A percentile compares a stretch with the other conserved stretches of the same genome.
These are phyloP conservation scores for Cordyceps militaris DNA, from an alignment of 2,329 filamentous ascomycete genomes.

Conservation along the genomic window DNA sequence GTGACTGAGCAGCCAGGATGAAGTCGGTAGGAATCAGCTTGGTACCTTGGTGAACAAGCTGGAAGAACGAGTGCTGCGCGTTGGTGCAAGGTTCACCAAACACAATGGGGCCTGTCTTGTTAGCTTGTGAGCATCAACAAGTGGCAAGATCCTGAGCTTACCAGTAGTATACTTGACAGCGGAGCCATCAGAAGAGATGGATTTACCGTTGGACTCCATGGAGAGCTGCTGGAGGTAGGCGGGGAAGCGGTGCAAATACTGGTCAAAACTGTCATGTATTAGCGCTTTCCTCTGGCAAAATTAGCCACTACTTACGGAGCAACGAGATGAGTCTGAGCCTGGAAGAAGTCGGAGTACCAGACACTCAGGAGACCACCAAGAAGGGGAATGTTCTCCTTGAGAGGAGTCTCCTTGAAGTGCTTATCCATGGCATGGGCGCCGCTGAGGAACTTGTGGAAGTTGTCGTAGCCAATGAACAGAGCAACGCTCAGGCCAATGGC, in stretches of 20 bases:
- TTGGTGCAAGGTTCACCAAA: conserved; percentile 99
- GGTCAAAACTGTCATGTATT: conserved; percentile 65
- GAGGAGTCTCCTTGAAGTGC: conserved; percentile 86
- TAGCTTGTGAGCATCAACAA: conserved; percentile 12
- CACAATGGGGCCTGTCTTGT: conserved; percentile 62
- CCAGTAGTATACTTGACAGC: conserved; percentile 95
- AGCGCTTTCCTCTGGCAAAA: background rate
- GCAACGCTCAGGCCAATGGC: conserved; percentile 93
- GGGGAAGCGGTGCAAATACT: conserved; percentile 98
- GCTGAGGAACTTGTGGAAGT: conserved; percentile 92
- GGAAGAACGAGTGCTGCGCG: conserved; percentile 99
- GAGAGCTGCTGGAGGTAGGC: conserved; percentile 98
- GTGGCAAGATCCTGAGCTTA: conserved; percentile 18
- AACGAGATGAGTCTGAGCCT: conserved; percentile 94
- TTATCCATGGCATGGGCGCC: conserved; percentile 97
- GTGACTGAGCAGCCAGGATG: conserved; percentile 90
- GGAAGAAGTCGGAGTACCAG: conserved; percentile 99
- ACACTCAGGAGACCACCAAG: conserved; percentile 90
- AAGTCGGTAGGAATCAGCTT: conserved; percentile 99
- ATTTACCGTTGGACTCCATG: conserved; percentile 99
- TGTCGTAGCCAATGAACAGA: conserved; percentile 93
- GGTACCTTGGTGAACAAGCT: conserved; percentile 96
- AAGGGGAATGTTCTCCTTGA: conserved; percentile 91
- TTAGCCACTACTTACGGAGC: conserved; percentile 61
- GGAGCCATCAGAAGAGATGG: conserved; percentile 79